Evolutionary conservation across 2,329 filamentous ascomycete species (phyloP).

Genomic region (Aspergillus sp.): DNA sequence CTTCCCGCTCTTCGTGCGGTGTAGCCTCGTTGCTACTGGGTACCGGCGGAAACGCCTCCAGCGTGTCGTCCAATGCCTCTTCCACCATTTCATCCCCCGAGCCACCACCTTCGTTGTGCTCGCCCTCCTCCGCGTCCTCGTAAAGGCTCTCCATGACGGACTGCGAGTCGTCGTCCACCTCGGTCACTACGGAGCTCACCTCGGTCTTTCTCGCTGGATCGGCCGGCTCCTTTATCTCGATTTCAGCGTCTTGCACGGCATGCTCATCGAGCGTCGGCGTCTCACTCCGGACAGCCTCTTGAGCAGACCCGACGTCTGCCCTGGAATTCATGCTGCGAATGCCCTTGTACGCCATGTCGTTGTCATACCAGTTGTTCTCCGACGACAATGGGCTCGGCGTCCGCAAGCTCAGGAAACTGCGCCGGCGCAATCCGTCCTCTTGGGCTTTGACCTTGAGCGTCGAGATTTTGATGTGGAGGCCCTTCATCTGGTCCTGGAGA

Average conservation of each 20-base stretch:
- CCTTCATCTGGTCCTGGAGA: slow-evolving; percentile 76
- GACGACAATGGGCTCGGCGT: slow-evolving; percentile 72
- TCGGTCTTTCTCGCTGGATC: slow-evolving; percentile 3
- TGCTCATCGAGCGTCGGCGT: slow-evolving; percentile 6
- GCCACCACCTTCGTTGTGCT: slow-evolving; percentile 19
- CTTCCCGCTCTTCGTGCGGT: slow-evolving; percentile 84
- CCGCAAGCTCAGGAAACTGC: slow-evolving; percentile 65
- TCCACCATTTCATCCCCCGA: slow-evolving; percentile 35
- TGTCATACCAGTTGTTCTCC: slow-evolving; percentile 50
- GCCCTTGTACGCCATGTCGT: slow-evolving; percentile 28
- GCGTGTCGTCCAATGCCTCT: slow-evolving; percentile 26
- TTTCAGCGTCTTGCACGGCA: too few relatives aligned
- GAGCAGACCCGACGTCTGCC: slow-evolving; percentile 25
- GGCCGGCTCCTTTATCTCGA: not conserved
- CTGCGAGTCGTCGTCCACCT: slow-evolving; percentile 15
- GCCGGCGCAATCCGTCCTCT: slow-evolving; percentile 67
- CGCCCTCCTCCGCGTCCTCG: slow-evolving; percentile 36
- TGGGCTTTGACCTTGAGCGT: slow-evolving; percentile 67
- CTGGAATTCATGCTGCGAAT: slow-evolving; percentile 27
- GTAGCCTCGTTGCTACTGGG: slow-evolving; percentile 45
- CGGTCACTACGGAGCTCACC: not conserved
- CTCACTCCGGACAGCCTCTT: slow-evolving; percentile 15
- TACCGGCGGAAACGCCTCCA: slow-evolving; percentile 24
- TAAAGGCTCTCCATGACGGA: slow-evolving; percentile 30
- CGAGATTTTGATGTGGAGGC: slow-evolving; percentile 76